Base-by-base conservation (phyloP, 495 filamentous ascomycete species). In the Xylaria intraflava region DNA sequence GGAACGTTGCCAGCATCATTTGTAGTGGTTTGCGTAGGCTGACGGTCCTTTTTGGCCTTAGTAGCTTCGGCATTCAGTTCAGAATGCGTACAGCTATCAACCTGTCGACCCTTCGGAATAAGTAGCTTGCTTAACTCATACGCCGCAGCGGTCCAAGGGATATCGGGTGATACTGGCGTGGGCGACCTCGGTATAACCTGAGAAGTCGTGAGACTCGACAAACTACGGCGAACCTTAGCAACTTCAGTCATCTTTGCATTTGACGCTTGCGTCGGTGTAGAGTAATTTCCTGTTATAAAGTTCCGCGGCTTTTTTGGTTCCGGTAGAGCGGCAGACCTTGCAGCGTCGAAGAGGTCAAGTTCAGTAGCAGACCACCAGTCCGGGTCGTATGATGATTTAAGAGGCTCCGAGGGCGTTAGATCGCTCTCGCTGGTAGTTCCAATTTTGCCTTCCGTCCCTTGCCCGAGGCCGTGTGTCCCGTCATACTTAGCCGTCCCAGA, bases 61-160 rank as follows among this genome's bases (percentile, higher is more conserved):
- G 75, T 80, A 17, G 83, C 83, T 65, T 84, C 80, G 2, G 79
- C 79, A 56, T 83, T 81, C 26, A 95, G 74, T 17, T 95, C 89
- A 60, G 91, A 84, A 6, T 78, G 75, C n/a, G 72, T 83, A 62
- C 76, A 89, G 68, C 89, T 95, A 22, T 67, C 74, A 0, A 83
- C 88, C 65, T 88, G 80, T 9, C 88, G 77, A 57, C 82, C 72
- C 9, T 69, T 71, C 1, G 93, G 93, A 44, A 96, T 86, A 23
- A 97, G 79, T 4, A 90, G 67, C 64, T 89, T 91, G 60, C 82
- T 87, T 14, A 96, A 66, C 62, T 95, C 91, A 60, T 84, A 77
- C 0, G 89, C 76, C 12, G 89, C 89, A 36, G 84, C 81, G 1
- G 85, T 83, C 93, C 94, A 97, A 36, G 83, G 75, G 0, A 96